Evolutionary conservation across 2,329 filamentous ascomycete genomes (phyloP).

Genomic region (Colletotrichum viniferum): DNA sequence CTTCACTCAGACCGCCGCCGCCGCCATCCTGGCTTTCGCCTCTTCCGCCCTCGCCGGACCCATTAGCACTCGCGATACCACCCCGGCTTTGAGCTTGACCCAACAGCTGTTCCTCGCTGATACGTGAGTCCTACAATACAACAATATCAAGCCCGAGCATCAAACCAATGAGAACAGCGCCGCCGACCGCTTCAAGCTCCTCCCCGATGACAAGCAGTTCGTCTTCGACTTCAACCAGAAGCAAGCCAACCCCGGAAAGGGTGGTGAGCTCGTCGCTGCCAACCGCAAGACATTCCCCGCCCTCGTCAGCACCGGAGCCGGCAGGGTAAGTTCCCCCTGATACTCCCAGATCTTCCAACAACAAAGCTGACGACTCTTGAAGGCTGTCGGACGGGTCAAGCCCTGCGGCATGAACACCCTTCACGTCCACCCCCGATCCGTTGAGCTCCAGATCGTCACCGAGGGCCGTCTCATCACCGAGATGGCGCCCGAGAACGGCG

Average conservation of each 20-base stretch:
- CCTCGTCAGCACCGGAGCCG: slow-evolving; percentile 54
- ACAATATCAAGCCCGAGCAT: background rate
- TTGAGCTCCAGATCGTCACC: slow-evolving; percentile 57
- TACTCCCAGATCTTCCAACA: too few species aligned
- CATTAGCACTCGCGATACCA: slow-evolving; percentile 4
- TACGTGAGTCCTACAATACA: slow-evolving; percentile 30
- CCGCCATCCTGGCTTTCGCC: slow-evolving; percentile 44
- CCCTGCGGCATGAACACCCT: slow-evolving; percentile 62
- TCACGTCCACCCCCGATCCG: slow-evolving; percentile 58
- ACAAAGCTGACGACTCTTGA: background rate
- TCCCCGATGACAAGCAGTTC: slow-evolving; percentile 48
- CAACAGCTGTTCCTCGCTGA: slow-evolving; percentile 44
- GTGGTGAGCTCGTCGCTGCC: slow-evolving; percentile 54
- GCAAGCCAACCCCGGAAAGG: slow-evolving; percentile 36
- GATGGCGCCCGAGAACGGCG: slow-evolving; percentile 58
- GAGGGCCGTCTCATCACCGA: slow-evolving; percentile 53
- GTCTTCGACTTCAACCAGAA: slow-evolving; percentile 52
- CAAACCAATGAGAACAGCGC: slow-evolving; percentile 34
- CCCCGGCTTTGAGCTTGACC: slow-evolving; percentile 27
- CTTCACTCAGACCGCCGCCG: slow-evolving; percentile 29
- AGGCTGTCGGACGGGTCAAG: slow-evolving; percentile 53
- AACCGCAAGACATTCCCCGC: slow-evolving; percentile 63
- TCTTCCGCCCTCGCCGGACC: slow-evolving; percentile 33
- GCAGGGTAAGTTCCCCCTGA: slow-evolving; percentile 34
- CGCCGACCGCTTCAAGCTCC: slow-evolving; percentile 46